These are phyloP conservation scores for Pythium phragmiticola DNA, from an alignment of 352 stramenopile species.

Conservation along the genomic window DNA sequence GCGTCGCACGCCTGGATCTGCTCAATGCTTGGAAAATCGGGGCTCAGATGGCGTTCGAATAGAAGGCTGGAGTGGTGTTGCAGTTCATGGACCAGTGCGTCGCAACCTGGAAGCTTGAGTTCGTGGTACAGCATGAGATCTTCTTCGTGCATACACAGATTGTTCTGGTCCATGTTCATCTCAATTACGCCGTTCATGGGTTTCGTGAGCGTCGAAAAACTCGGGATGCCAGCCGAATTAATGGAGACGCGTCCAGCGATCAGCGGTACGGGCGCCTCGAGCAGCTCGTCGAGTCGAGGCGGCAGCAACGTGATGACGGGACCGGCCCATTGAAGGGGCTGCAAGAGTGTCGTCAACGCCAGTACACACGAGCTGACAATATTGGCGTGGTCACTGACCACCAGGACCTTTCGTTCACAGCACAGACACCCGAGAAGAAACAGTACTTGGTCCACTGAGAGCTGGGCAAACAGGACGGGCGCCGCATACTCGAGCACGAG, in stretches of 20 bases:
- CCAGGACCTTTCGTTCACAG: constrained; percentile 73
- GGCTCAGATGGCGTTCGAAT: constrained; percentile 51
- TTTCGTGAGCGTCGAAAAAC: constrained; percentile 54
- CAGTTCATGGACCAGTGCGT: constrained; percentile 72
- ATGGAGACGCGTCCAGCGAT: constrained; percentile 77
- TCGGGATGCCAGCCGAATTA: constrained; percentile 37
- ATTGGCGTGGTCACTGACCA: constrained; percentile 76
- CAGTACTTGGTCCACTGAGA: constrained; percentile 77
- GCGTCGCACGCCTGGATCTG: constrained; percentile 71
- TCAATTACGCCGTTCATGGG: constrained; percentile 75
- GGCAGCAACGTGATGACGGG: constrained; percentile 75
- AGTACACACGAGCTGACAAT: constrained; percentile 75
- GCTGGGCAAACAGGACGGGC: constrained; percentile 62
- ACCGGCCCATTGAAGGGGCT: constrained; percentile 72
- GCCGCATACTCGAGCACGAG: constrained; percentile 74
- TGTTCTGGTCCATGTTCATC: constrained; percentile 83
- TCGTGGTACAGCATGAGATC: constrained; percentile 74
- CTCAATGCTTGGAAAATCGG: constrained; percentile 67
- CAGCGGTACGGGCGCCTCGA: constrained; percentile 74
- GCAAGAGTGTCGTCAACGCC: constrained; percentile 64
- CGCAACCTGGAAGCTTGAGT: constrained; percentile 70
- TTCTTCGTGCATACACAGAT: constrained; percentile 74
- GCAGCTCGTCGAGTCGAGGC: constrained; percentile 60
- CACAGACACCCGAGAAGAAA: constrained; percentile 76
- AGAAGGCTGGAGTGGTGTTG: constrained; percentile 46